Conservation (phyloP, 176 grass and related monocot species). For the Cenchrus americanus region DNA sequence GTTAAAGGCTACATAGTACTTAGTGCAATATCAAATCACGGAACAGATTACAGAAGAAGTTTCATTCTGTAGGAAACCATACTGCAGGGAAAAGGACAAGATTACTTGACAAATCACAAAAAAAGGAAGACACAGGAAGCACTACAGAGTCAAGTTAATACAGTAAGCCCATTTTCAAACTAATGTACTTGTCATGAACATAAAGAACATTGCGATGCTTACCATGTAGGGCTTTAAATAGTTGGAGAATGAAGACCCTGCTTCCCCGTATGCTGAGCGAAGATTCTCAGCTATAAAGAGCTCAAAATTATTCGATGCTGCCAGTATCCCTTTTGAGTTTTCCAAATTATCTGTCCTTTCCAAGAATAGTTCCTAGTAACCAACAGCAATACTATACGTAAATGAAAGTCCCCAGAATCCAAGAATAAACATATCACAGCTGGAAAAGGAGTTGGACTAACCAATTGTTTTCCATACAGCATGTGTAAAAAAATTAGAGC, state of each 20-base stretch:
- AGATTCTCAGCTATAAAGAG: conserved; percentile 71
- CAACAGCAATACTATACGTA: conserved; percentile 45
- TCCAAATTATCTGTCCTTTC: conserved; percentile 51
- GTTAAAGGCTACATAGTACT: conserved; percentile 23
- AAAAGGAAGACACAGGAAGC: neutral
- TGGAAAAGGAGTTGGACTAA: conserved; percentile 49
- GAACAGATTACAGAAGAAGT: conserved; percentile 2
- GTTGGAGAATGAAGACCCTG: conserved; percentile 45
- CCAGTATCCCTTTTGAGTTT: conserved; percentile 62
- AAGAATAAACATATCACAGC: conserved; percentile 18
- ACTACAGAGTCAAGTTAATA: neutral
- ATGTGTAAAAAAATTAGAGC: conserved; percentile 68
- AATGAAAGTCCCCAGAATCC: conserved; percentile 33
- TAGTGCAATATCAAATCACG: neutral
- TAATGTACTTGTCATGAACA: conserved; percentile 5
- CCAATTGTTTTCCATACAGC: conserved; percentile 78
- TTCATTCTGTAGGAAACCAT: conserved; percentile 11
- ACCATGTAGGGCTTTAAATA: conserved; percentile 83
- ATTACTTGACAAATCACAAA: neutral
- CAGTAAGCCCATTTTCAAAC: neutral
- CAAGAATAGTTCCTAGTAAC: conserved; percentile 68
- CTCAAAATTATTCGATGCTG: conserved; percentile 72
- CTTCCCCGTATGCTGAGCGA: conserved; percentile 50
- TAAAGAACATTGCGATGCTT: conserved; percentile 28
- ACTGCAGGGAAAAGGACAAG: neutral